These are phyloP conservation scores for Amaranthus palmeri DNA, from an alignment of 148 eudicot species.

Conservation along the genomic window DNA sequence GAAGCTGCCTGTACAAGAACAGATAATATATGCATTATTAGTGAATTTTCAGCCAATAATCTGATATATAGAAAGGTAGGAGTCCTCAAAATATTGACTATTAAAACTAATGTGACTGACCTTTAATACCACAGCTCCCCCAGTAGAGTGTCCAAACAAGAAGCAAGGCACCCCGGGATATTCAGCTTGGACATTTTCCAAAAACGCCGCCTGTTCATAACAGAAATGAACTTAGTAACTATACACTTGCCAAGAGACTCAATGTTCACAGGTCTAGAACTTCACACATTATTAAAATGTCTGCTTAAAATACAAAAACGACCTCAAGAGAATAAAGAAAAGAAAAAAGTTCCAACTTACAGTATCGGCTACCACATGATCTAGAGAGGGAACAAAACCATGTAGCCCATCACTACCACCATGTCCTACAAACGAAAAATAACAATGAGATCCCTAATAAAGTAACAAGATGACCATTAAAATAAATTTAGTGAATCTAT, in stretches of 20 bases:
- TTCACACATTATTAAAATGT: neutral
- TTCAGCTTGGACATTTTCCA: conserved; percentile 59
- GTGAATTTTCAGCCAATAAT: neutral
- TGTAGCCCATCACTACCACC: conserved; percentile 98
- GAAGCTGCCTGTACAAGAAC: conserved; percentile 31
- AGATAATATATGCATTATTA: neutral
- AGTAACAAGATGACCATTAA: neutral
- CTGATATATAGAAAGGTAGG: neutral
- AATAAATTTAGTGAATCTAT: neutral
- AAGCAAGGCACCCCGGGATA: conserved; percentile 82
- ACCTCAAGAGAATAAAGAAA: conserved; percentile 5
- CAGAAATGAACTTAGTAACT: conserved; percentile 12
- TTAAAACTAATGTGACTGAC: conserved; percentile 23
- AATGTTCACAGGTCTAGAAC: neutral
- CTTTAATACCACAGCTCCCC: conserved; percentile 85
- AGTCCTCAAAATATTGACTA: neutral
- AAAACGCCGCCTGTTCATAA: conserved; percentile 51
- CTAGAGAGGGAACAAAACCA: conserved; percentile 94
- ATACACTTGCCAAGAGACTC: neutral
- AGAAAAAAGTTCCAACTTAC: conserved; percentile 37
- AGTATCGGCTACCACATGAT: conserved; percentile 82
- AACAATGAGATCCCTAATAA: neutral
- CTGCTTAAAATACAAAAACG: neutral
- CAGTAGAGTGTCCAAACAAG: conserved; percentile 94
- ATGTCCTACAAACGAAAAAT: conserved; percentile 49